phyloP scores from a whole-genome alignment of 768 basidiomycete species.

The Russula griseocarnosa region DNA sequence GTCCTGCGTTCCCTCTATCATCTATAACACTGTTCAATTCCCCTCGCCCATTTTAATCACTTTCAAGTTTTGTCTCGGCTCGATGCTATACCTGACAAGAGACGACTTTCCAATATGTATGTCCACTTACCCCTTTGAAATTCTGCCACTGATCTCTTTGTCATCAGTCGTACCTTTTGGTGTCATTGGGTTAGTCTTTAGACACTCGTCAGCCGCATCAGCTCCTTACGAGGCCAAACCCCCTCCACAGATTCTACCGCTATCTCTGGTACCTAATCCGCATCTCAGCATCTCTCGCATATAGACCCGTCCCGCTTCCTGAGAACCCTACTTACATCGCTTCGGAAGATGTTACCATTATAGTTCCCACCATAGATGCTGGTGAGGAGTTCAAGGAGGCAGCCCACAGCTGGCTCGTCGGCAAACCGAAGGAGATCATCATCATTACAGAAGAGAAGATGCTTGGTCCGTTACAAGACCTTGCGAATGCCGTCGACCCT shows the following conservation, averaged over 20 bases:
- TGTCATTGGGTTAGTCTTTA: constrained; percentile 64
- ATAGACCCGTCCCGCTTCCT: constrained; percentile 85
- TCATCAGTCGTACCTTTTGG: constrained; percentile 80
- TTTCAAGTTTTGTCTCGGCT: not conserved
- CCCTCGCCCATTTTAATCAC: constrained; percentile 8
- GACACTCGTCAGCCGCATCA: not conserved
- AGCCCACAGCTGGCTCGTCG: constrained; percentile 86
- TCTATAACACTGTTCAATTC: constrained; percentile 22
- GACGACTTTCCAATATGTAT: constrained; percentile 88
- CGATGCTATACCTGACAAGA: constrained; percentile 85
- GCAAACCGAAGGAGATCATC: constrained; percentile 81
- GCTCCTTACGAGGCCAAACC: not conserved
- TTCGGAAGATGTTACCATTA: constrained; percentile 91
- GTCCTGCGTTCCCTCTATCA: constrained; percentile 21
- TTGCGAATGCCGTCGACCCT: constrained; percentile 84
- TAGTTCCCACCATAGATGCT: constrained; percentile 94
- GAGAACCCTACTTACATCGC: constrained; percentile 88
- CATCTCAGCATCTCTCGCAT: constrained; percentile 68
- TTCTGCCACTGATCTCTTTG: constrained; percentile 2
- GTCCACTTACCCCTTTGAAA: constrained; percentile 34
- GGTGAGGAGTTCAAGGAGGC: constrained; percentile 95
- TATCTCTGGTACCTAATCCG: constrained; percentile 93
- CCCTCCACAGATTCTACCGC: constrained; percentile 68
- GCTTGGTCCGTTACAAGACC: constrained; percentile 81
- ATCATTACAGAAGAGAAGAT: constrained; percentile 85